Evolutionary conservation across 371 early-diverging fungal species (phyloP).

Genomic region (Batkoa obscura): DNA sequence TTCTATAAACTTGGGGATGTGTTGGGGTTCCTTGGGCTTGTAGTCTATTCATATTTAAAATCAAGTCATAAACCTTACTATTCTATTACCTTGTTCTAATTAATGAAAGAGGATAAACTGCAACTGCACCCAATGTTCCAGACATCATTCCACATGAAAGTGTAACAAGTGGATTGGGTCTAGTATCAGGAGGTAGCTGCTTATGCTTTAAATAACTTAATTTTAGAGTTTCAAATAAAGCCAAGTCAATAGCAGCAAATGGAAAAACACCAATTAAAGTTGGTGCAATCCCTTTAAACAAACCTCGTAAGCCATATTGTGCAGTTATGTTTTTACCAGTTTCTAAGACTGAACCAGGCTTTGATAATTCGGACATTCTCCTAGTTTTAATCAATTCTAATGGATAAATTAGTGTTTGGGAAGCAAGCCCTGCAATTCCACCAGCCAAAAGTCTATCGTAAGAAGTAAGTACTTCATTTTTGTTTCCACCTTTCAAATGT

Average conservation of each 20-base stretch:
- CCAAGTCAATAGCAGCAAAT: conserved; percentile 61
- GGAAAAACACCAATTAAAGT: conserved; percentile 59
- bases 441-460: conserved; percentile 45
- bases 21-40: conserved; percentile 70
- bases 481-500: conserved; percentile 20
- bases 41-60: conserved; percentile 20
- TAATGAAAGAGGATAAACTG: conserved; percentile 62
- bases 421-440: conserved; percentile 56
- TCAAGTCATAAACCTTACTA: not conserved
- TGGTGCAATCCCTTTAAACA: conserved; percentile 52
- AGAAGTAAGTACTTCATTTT: not conserved
- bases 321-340: conserved; percentile 37
- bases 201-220: conserved; percentile 34
- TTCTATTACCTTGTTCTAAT: conserved; percentile 47
- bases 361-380: conserved; percentile 37
- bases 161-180: conserved; percentile 14
- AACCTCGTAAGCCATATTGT: conserved; percentile 36
- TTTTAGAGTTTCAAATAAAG: conserved; percentile 58
- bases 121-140: conserved; percentile 45
- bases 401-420: conserved; percentile 61
- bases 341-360: not conserved
- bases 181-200: conserved; percentile 18
- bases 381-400: conserved; percentile 60
- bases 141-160: conserved; percentile 55
- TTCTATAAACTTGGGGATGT: conserved; percentile 47